A percentile compares a stretch with the other conserved stretches of the same genome.
Conservation (phyloP, 2,329 filamentous ascomycete species). For the Fusarium brevicatenulatum region DNA sequence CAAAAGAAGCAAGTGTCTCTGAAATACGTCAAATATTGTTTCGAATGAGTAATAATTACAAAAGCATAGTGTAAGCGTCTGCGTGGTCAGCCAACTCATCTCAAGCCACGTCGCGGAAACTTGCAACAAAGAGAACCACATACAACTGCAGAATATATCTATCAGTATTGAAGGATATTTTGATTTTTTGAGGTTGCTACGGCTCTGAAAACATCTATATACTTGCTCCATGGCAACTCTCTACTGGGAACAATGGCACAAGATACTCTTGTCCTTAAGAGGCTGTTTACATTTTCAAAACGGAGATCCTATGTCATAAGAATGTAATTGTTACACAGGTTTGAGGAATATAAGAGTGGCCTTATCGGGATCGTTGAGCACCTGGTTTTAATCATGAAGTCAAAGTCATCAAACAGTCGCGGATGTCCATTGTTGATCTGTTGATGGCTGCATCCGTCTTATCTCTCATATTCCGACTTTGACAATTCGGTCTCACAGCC, state of each 20-base stretch:
- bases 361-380: background rate
- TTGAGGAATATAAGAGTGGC: rapidly evolving
- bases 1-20: rapidly evolving
- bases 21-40: too few relatives aligned
- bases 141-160: background rate
- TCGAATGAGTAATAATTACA: too few relatives aligned
- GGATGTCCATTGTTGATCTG: background rate
- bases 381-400: background rate
- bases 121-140: background rate
- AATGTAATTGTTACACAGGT: rapidly evolving
- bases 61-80: background rate
- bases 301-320: background rate
- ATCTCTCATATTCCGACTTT: rapidly evolving
- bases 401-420: background rate
- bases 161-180: background rate
- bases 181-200: rapidly evolving
- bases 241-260: too few relatives aligned
- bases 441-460: rapidly evolving
- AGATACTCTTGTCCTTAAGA: background rate
- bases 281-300: background rate
- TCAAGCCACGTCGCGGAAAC: background rate
- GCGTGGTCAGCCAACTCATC: background rate
- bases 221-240: background rate
- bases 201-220: rapidly evolving
- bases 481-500: background rate